Percentiles rank a stretch among this genome's conserved stretches.
Evolutionary conservation across 148 eudicot genomes (phyloP).

Genomic region (Silene uniflora): DNA sequence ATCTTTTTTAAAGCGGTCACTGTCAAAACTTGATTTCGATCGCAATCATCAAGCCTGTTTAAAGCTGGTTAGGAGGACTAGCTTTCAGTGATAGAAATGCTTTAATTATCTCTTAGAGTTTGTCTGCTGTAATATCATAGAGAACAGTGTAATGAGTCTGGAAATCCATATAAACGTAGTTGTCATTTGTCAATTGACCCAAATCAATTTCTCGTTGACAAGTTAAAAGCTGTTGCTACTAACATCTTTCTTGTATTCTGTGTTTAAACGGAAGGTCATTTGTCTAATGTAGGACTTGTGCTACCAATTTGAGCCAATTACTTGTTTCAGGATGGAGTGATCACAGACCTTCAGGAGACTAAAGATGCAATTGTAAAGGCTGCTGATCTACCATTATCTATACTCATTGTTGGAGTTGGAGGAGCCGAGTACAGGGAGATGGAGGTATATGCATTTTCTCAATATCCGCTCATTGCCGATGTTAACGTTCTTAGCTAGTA

Average conservation of each 20-base stretch:
- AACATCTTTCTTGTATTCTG: not conserved
- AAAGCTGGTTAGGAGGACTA: not conserved
- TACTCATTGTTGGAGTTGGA: constrained; percentile 97
- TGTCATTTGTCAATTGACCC: not conserved
- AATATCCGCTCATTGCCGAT: not conserved
- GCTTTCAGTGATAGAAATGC: not conserved
- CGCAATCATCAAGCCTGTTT: not conserved
- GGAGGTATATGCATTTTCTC: constrained; percentile 54
- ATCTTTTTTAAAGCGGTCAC: no score
- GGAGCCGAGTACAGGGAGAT: constrained; percentile 97
- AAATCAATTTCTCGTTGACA: not conserved
- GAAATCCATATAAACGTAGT: not conserved
- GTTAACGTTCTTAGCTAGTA: no score
- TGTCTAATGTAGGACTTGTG: not conserved
- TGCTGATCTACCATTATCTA: constrained; percentile 88
- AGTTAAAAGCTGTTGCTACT: not conserved
- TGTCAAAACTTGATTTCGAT: no score
- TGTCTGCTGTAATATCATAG: not conserved
- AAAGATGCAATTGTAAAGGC: constrained; percentile 95
- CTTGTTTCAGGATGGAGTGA: constrained; percentile 81
- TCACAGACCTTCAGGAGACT: constrained; percentile 98
- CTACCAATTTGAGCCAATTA: not conserved
- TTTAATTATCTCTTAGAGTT: no score
- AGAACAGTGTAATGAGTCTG: not conserved
- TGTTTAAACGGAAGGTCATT: not conserved